Evolutionary conservation across 2,329 filamentous ascomycete species (phyloP).

Genomic region (Fusarium fracticaudum): DNA sequence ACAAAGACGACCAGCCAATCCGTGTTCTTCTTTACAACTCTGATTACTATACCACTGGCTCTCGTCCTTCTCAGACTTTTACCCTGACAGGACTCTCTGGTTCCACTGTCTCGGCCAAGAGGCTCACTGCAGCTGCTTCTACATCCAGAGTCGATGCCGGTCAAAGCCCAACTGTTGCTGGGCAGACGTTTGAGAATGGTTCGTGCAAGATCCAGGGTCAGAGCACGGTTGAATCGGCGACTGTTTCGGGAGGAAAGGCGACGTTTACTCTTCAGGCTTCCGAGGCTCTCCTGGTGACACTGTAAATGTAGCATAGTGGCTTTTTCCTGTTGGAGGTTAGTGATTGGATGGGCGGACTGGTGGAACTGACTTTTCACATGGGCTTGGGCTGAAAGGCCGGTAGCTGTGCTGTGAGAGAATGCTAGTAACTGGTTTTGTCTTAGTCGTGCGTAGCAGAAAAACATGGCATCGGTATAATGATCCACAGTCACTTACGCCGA

Average conservation of each 20-base stretch:
- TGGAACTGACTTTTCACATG: rapidly evolving
- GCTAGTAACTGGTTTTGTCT: neutral
- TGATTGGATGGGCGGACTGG: too few species aligned
- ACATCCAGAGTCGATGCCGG: neutral
- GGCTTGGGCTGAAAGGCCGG: rapidly evolving
- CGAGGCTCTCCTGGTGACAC: neutral
- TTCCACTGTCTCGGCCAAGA: neutral
- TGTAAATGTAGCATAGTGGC: rapidly evolving
- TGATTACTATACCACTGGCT: neutral
- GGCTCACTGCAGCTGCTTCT: neutral
- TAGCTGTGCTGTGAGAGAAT: neutral
- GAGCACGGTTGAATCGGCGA: neutral
- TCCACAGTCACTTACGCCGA: rapidly evolving
- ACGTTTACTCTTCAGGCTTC: neutral
- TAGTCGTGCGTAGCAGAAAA: neutral
- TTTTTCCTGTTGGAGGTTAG: too few species aligned
- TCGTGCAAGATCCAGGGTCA: neutral
- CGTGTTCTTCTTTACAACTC: neutral
- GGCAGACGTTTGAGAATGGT: neutral
- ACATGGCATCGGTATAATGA: too few species aligned
- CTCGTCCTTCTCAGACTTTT: neutral
- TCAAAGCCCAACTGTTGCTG: neutral
- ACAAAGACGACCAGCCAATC: neutral
- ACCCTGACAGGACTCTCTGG: rapidly evolving
- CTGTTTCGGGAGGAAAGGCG: neutral